Evolutionary conservation across 805 yeast genomes (phyloP).

Genomic region (Schwanniomyces sp.): DNA sequence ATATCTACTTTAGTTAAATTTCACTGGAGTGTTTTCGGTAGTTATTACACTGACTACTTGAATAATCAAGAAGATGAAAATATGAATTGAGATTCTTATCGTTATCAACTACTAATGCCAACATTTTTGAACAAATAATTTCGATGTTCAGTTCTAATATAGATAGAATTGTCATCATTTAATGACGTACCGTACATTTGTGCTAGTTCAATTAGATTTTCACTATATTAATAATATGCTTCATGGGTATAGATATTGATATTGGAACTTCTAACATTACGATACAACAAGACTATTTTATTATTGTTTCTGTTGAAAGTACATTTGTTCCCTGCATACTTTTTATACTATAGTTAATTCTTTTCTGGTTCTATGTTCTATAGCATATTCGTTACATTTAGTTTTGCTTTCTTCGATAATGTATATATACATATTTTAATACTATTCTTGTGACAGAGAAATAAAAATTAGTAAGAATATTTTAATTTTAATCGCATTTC

Average conservation of each 20-base stretch:
- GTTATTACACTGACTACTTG: constrained; percentile 52
- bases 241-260: background rate
- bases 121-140: background rate
- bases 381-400: background rate
- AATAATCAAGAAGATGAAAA: constrained; percentile 5
- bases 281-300: background rate
- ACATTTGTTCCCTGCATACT: background rate
- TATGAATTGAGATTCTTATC: background rate
- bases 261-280: too few relatives aligned
- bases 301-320: background rate
- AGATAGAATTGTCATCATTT: background rate
- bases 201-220: background rate
- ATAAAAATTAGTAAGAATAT: too few relatives aligned
- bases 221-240: background rate
- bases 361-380: background rate
- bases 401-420: background rate
- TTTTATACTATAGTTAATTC: background rate
- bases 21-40: constrained; percentile 83
- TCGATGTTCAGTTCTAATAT: background rate
- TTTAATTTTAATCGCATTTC: background rate
- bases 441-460: background rate
- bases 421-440: background rate
- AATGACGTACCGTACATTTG: background rate
- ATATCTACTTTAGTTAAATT: constrained; percentile 67
- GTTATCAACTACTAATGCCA: background rate